Base-by-base conservation (phyloP, 2,329 filamentous ascomycete species). In the Beauveria brongniartii region DNA sequence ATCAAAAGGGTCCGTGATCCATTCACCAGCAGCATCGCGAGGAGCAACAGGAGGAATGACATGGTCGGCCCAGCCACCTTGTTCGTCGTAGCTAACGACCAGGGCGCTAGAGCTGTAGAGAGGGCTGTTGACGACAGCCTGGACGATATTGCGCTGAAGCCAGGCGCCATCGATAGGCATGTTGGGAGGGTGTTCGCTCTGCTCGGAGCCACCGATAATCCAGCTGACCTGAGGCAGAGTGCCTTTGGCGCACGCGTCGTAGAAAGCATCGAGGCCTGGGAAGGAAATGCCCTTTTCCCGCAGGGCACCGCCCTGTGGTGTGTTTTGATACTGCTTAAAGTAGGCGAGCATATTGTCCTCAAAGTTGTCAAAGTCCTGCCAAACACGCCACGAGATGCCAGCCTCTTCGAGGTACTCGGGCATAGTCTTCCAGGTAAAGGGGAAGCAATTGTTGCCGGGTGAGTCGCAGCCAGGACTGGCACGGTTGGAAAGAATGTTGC, bases 11-110 rank as follows among this genome's bases (percentile, higher is more conserved):
- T 75, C 70, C 67, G 80, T 74, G 16, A 73, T 70, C 79, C 80
- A 82, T 65, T 82, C 80, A 5, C 80, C 80, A 0, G 76, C 65
- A 0, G 80, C 80, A 37, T 74, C 77, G 22, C 72, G 67, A 18
- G 78, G 77, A 0, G 79, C 74, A 61, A 80, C 75, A 59, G 76
- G 76, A 0, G 80, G 80, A 14, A 73, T 69, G 3, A 82, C 80
- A 62, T 82, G 78, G 62, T 83, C 80, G 10, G 79, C 80, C 69
- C 74, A 82, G 51, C 80, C 80, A 53, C 80, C 80, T n/a, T 77
- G 77, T 67, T 84, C 78, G 62, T 82, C 80, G 65, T 77, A 82
- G 64, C 78, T 80, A 62, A 83, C 76, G 60, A 82, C 77, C 48
- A 83, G 67, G 3, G 77, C 73, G 1, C 78, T 82, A 16, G 75